Evolutionary conservation across 352 stramenopile genomes (phyloP).

Genomic region (Phytophthora sp.): DNA sequence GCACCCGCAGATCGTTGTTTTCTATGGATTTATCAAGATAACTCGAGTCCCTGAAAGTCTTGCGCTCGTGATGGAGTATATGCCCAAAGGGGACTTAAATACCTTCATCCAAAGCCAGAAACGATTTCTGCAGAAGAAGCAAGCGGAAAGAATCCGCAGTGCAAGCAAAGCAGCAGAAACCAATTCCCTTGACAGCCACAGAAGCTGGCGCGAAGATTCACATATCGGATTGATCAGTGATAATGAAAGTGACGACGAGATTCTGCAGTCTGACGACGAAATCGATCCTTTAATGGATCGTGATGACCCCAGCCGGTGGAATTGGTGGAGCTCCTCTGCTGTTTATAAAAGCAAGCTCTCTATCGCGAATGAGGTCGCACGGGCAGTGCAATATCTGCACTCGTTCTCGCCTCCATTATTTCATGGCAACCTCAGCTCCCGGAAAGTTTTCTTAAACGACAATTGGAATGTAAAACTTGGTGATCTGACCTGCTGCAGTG

Average conservation of each 20-base stretch:
- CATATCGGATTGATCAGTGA: not conserved
- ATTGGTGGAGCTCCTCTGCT: slow-evolving; percentile 32
- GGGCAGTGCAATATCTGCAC: slow-evolving; percentile 55
- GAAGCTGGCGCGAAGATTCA: slow-evolving; percentile 27
- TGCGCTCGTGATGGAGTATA: slow-evolving; percentile 50
- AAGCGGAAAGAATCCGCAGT: too few species aligned
- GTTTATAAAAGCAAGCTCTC: slow-evolving; percentile 46
- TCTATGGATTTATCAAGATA: slow-evolving; percentile 36
- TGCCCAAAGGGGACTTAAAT: slow-evolving; percentile 46
- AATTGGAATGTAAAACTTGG: slow-evolving; percentile 52
- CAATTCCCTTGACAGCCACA: slow-evolving; percentile 9
- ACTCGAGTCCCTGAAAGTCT: slow-evolving; percentile 16
- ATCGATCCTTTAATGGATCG: not conserved
- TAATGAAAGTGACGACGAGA: slow-evolving; percentile 2
- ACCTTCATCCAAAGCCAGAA: slow-evolving; percentile 45
- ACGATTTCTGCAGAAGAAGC: slow-evolving; percentile 17
- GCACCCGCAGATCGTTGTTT: slow-evolving; percentile 39
- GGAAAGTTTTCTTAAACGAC: slow-evolving; percentile 49
- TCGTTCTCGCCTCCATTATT: slow-evolving; percentile 45
- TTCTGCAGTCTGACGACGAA: slow-evolving; percentile 7
- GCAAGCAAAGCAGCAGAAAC: too few species aligned
- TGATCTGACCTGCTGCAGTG: slow-evolving; percentile 51
- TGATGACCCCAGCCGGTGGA: slow-evolving; percentile 22
- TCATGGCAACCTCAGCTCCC: slow-evolving; percentile 53
- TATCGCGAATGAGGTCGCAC: slow-evolving; percentile 47